A percentile compares a stretch with the other conserved stretches of the same genome.
phyloP scores from a whole-genome alignment of 257 asterid genomes.

The Gardenia jasminoides region DNA sequence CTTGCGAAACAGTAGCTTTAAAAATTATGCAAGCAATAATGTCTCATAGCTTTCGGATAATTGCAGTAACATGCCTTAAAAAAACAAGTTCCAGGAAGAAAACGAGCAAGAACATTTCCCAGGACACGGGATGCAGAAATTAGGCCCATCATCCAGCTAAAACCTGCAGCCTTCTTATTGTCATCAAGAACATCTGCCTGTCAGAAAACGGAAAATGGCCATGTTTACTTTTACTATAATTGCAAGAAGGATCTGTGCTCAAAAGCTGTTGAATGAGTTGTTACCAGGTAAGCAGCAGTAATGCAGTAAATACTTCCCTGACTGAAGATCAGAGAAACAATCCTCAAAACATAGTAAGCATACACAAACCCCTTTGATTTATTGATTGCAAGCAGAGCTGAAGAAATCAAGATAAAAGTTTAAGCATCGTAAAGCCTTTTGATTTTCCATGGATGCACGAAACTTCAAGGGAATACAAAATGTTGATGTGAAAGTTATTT shows the following conservation, averaged over 20 bases:
- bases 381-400: constrained; percentile 79
- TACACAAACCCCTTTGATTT: constrained; percentile 77
- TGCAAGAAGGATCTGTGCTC: background rate
- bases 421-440: background rate
- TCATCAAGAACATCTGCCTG: constrained; percentile 86
- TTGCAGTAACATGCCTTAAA: constrained; percentile 52
- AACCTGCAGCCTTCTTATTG: constrained; percentile 65
- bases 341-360: constrained; percentile 67
- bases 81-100: constrained; percentile 68
- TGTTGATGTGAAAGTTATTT: too few species aligned
- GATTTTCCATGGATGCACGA: background rate
- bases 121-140: constrained; percentile 86
- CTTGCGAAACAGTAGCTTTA: constrained; percentile 4
- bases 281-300: constrained; percentile 87
- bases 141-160: constrained; percentile 89
- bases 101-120: constrained; percentile 80
- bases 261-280: constrained; percentile 16
- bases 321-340: constrained; percentile 71
- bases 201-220: constrained; percentile 4
- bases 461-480: background rate
- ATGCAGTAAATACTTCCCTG: constrained; percentile 95
- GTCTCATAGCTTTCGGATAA: constrained; percentile 1
- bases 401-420: constrained; percentile 9
- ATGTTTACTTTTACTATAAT: background rate
- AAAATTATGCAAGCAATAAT: background rate